phyloP scores from a whole-genome alignment of 192 early-diverging fungal genomes.

The Gamsiella multidivaricata region DNA sequence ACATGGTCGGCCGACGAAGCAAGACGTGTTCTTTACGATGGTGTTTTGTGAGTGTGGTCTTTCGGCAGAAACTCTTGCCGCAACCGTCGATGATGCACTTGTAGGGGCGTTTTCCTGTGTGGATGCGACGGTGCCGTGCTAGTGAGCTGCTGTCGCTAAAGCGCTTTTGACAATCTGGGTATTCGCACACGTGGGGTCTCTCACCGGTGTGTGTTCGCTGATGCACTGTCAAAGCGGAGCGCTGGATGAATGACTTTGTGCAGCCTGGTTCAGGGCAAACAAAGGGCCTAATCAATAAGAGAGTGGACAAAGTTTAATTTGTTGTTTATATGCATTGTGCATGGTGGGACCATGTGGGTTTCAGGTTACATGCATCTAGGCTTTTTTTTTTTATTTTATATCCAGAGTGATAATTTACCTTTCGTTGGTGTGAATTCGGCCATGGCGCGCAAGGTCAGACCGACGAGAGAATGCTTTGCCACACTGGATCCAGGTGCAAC shows the following conservation, averaged over 20 bases:
- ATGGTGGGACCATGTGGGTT: background rate
- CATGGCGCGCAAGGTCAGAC: slow-evolving; percentile 81
- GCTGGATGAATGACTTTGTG: slow-evolving; percentile 85
- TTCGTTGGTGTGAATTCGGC: slow-evolving; percentile 83
- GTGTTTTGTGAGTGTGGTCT: slow-evolving; percentile 67
- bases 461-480: slow-evolving; percentile 76
- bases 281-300: slow-evolving; percentile 63
- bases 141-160: slow-evolving; percentile 85
- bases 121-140: slow-evolving; percentile 75
- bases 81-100: slow-evolving; percentile 59
- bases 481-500: slow-evolving; percentile 71
- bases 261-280: slow-evolving; percentile 71
- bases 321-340: too few relatives aligned
- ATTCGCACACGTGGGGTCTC: slow-evolving; percentile 76
- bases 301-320: too few relatives aligned
- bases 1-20: slow-evolving; percentile 14
- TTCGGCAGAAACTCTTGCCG: slow-evolving; percentile 63
- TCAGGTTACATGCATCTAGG: background rate
- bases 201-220: slow-evolving; percentile 82
- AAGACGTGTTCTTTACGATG: slow-evolving; percentile 51
- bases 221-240: slow-evolving; percentile 85
- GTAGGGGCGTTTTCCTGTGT: slow-evolving; percentile 78
- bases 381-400: background rate
- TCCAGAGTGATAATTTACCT: too few relatives aligned
- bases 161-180: slow-evolving; percentile 76